phyloP scores from a whole-genome alignment of 306 rosid species.

The Oxytropis ochrocephala region DNA sequence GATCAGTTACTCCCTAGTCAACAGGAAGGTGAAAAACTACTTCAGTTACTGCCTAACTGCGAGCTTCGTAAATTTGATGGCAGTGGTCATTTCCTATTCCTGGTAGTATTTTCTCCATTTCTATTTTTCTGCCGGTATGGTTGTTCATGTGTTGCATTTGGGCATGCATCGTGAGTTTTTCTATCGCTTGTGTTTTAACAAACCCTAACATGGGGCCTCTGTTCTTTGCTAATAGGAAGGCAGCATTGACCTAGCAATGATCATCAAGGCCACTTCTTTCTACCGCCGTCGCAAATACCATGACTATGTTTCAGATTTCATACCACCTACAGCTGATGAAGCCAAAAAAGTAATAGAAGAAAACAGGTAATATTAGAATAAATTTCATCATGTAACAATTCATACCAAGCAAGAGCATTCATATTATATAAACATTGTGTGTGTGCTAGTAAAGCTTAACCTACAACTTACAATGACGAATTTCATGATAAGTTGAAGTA shows the following conservation, averaged over 20 bases:
- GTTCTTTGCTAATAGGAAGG: slow-evolving; percentile 53
- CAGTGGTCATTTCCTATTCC: slow-evolving; percentile 72
- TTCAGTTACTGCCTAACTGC: slow-evolving; percentile 38
- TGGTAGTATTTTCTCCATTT: slow-evolving; percentile 47
- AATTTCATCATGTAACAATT: slow-evolving; percentile 8
- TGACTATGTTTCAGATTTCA: slow-evolving; percentile 64
- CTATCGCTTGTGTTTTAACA: neutral
- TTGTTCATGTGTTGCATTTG: neutral
- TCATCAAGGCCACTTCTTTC: slow-evolving; percentile 56
- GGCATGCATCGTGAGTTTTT: neutral
- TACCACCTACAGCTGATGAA: slow-evolving; percentile 60
- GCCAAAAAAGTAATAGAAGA: slow-evolving; percentile 28
- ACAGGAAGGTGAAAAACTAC: slow-evolving; percentile 60
- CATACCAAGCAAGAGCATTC: neutral
- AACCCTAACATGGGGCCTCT: neutral
- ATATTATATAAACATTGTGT: neutral
- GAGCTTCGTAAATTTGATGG: slow-evolving; percentile 52
- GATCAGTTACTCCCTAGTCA: slow-evolving; percentile 69
- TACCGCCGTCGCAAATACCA: slow-evolving; percentile 64
- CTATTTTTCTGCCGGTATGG: neutral
- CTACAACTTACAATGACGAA: neutral
- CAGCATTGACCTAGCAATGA: slow-evolving; percentile 50
- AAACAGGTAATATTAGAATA: slow-evolving; percentile 34
- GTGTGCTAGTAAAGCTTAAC: neutral
- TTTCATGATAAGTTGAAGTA: neutral